A percentile compares a stretch with the other conserved stretches of the same genome.
Conservation (phyloP, 768 basidiomycete genomes). For the Lactarius vividus region DNA sequence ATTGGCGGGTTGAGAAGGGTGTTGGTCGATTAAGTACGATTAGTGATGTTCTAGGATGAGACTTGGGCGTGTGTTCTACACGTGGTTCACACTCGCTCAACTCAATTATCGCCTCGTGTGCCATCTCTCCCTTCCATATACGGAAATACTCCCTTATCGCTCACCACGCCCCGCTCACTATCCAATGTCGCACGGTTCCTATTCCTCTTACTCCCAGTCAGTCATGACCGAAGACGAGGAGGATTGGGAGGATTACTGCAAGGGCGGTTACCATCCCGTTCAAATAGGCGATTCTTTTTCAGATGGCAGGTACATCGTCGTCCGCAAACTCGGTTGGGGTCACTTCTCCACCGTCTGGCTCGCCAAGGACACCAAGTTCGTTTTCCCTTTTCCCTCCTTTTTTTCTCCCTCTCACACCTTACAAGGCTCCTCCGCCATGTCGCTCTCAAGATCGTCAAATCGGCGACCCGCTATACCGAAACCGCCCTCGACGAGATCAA, state of each 20-base stretch:
- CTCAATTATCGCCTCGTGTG: too few species aligned
- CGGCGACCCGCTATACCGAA: slow-evolving; percentile 94
- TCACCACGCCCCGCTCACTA: slow-evolving; percentile 9
- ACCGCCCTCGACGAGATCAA: slow-evolving; percentile 99
- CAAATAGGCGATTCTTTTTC: slow-evolving; percentile 92
- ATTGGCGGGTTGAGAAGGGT: neutral
- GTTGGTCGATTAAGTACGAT: slow-evolving; percentile 19
- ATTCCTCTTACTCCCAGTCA: slow-evolving; percentile 69
- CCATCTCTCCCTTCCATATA: neutral
- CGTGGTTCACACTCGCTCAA: slow-evolving; percentile 3
- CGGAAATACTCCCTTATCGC: neutral
- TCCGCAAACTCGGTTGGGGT: slow-evolving; percentile 94
- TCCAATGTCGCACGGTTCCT: slow-evolving; percentile 69
- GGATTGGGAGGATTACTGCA: slow-evolving; percentile 82
- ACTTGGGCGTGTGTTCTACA: slow-evolving; percentile 13
- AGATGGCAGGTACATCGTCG: slow-evolving; percentile 82
- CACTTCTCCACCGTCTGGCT: slow-evolving; percentile 96
- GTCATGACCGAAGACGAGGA: slow-evolving; percentile 91
- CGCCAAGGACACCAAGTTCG: slow-evolving; percentile 76
- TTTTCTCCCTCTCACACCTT: neutral
- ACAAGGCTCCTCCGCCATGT: slow-evolving; percentile 91
- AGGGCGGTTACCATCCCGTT: slow-evolving; percentile 85
- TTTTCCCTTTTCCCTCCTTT: neutral
- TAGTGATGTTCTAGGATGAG: slow-evolving; percentile 10
- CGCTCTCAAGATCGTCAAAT: slow-evolving; percentile 98